Percentiles rank a stretch among this genome's conserved stretches.
These are phyloP conservation scores for Alternaria incomplexa DNA, from an alignment of 2,329 filamentous ascomycete species.

Conservation along the genomic window DNA sequence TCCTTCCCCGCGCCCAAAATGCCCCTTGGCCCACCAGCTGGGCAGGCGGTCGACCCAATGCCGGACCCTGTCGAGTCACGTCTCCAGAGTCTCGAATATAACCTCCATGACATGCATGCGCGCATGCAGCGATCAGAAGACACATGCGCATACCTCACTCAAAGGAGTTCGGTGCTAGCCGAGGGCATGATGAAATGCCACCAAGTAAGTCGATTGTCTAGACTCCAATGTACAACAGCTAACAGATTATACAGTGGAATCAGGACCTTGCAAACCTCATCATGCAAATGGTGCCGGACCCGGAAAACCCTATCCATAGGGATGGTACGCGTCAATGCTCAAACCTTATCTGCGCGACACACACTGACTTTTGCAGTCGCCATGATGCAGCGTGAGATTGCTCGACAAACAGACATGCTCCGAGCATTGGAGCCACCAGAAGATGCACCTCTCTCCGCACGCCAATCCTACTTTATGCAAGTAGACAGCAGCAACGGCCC, in stretches of 20 bases:
- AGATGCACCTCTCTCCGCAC: conserved; percentile 65
- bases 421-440: conserved; percentile 65
- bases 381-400: conserved; percentile 67
- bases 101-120: conserved; percentile 77
- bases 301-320: conserved; percentile 77
- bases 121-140: conserved; percentile 85
- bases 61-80: conserved; percentile 79
- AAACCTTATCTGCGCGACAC: conserved; percentile 29
- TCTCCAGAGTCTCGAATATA: conserved; percentile 77
- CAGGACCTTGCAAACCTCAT: conserved; percentile 81
- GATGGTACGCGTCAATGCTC: conserved; percentile 69
- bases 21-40: conserved; percentile 75
- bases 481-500: conserved; percentile 59
- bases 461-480: conserved; percentile 55
- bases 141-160: conserved; percentile 75
- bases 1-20: conserved; percentile 77
- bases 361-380: conserved; percentile 44
- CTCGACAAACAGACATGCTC: conserved; percentile 65
- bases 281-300: conserved; percentile 73
- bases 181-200: conserved; percentile 79
- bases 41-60: conserved; percentile 83
- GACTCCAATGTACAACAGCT: conserved; percentile 27
- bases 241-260: conserved; percentile 67
- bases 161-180: conserved; percentile 80
- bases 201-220: conserved; percentile 56